Percentiles rank a stretch among this genome's conserved stretches.
Evolutionary conservation across 2,329 filamentous ascomycete species (phyloP).

Genomic region (Penicillium sp.): DNA sequence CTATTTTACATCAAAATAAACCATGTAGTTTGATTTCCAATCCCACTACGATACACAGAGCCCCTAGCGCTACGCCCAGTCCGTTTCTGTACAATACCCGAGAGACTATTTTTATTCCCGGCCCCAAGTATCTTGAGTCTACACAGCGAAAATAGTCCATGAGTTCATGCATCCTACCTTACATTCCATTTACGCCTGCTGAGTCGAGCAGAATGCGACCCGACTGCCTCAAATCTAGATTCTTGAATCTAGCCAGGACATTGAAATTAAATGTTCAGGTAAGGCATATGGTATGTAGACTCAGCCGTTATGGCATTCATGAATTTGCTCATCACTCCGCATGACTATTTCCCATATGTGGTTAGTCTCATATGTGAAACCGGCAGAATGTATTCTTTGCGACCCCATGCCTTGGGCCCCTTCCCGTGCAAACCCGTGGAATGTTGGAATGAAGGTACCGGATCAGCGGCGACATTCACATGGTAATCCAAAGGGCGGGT

Average conservation of each 20-base stretch:
- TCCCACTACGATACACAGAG: neutral
- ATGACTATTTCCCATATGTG: neutral
- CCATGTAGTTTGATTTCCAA: neutral
- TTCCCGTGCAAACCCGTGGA: neutral
- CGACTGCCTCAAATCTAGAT: neutral
- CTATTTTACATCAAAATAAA: neutral
- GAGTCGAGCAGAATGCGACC: slow-evolving; percentile 1
- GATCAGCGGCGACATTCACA: neutral
- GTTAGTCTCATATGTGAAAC: neutral
- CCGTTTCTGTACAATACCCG: neutral
- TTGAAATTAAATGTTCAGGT: neutral
- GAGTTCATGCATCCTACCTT: neutral
- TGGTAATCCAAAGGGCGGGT: neutral
- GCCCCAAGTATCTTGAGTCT: neutral
- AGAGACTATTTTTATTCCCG: neutral
- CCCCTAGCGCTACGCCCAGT: neutral
- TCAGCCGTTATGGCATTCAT: neutral
- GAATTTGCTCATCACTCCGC: neutral
- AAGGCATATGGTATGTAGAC: neutral
- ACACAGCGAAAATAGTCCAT: neutral
- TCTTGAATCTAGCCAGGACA: neutral
- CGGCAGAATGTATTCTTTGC: neutral
- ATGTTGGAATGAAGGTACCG: neutral
- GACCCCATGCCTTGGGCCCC: neutral
- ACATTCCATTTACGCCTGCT: neutral